Percentiles rank a stretch among this genome's conserved stretches.
phyloP scores from a whole-genome alignment of 164 flowering plant genomes.

The Brasenia schreberi region DNA sequence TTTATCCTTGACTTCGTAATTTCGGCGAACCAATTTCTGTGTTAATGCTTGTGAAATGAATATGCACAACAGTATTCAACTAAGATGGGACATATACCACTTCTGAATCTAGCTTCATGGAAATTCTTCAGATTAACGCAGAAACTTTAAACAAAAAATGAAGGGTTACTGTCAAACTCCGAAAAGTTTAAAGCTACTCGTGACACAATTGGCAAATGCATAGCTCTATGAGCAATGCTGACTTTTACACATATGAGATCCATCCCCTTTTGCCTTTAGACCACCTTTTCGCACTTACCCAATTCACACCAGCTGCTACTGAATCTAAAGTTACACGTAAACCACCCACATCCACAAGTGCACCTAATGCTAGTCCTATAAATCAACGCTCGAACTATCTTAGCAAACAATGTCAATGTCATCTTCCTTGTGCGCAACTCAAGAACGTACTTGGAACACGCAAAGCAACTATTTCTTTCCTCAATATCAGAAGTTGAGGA shows the following conservation, averaged over 20 bases:
- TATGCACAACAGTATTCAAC: too few species aligned
- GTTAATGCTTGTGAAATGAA: too few species aligned
- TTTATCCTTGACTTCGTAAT: too few species aligned
- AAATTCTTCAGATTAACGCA: background rate
- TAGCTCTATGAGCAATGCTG: background rate
- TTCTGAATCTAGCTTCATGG: too few species aligned
- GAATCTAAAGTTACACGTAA: background rate
- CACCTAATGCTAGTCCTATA: background rate
- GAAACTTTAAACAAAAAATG: background rate
- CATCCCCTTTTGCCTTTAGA: background rate
- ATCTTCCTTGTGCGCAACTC: background rate
- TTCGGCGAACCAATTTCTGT: too few species aligned
- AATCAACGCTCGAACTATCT: background rate
- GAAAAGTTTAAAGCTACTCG: background rate
- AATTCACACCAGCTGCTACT: background rate
- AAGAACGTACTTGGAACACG: background rate
- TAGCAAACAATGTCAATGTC: background rate
- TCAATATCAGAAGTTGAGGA: constrained; percentile 48
- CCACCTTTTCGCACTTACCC: background rate
- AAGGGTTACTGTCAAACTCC: background rate
- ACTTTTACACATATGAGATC: background rate
- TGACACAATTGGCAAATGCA: background rate
- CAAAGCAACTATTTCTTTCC: constrained; percentile 28
- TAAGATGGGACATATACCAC: too few species aligned
- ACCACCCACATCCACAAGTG: background rate